Evolutionary conservation across 2,329 filamentous ascomycete species (phyloP), one percentile per base, ranked within the genome.

Genomic region (Nectriaceae sp.): DNA sequence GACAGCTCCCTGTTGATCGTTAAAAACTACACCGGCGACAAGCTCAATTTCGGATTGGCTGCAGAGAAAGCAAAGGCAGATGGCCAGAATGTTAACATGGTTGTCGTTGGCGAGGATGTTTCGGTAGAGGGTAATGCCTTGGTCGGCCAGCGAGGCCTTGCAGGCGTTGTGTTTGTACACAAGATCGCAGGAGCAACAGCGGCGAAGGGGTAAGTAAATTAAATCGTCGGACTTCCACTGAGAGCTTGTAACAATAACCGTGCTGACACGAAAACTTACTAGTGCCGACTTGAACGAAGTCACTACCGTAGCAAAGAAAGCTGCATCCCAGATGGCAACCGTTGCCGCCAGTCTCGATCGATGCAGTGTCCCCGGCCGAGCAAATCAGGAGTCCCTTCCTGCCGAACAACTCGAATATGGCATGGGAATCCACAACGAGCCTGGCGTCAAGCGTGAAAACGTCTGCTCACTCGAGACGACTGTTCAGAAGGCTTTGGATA

Each of bases 21-120:
- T 29, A 63, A 62, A 35, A 63, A 63, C 43, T 63, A 62, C 43
- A 63, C 60, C 0, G 60, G 60, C 18, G 60, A 63, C 39, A 62
- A 62, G 40, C 56, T 63, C 40, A 62, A 63, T 49, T 63, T 65
- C 42, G 60, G 61, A 4, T 43, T 65, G 15, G 62, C 62, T 3
- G 62, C 62, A 3, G 62, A 65, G 47, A 62, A 63, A 46, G 62
- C 62, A 26, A 64, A 64, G 41, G 54, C 62, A 3, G 47, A 56
- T 8, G 57, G 57, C 1, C 56, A 57, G 18, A 52, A 52, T 16
- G 54, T 61, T 3, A 52, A 56, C 40, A 61, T 61, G 54, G 57
- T 61, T 15, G 50, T 61, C 13, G 52, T 61, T 1, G 59, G 57
- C 5, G 59, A 61, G 2, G 59, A 61, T 35, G 59, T 61, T 3